Base-by-base conservation (phyloP, 352 stramenopile species). In the Chrysophaeum taylorii region DNA sequence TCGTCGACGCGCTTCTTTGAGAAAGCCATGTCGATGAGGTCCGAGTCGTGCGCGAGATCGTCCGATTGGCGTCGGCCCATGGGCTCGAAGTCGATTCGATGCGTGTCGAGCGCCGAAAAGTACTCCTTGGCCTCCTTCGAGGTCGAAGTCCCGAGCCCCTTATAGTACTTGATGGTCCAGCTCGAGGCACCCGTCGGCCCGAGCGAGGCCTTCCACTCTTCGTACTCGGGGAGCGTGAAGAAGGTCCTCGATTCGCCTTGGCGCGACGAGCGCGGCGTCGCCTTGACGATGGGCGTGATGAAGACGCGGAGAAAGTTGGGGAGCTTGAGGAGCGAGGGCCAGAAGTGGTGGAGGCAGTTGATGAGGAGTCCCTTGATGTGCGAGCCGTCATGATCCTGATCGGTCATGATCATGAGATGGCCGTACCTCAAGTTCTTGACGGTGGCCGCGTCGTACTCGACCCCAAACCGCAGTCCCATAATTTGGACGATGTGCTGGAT, bases 301-400 rank as follows among this genome's bases (percentile, higher is more conserved):
- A 99, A 99, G 71, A 98, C 93, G 73, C 96, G 90, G 14, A 99
- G 80, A 69, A 99, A 99, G 25, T 89, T 88, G 16, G 87, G 83
- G 54, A 92, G 75, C 68, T 97, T 82, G 39, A 99, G 81, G 69
- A 99, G 79, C 14, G 89, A 91, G 0, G 96, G 96, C 94, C 94
- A 98, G 75, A 97, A 98, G 60, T 93, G 85, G 83, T 99, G 94
- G 61, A 99, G 94, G 48, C 98, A 91, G 75, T 99, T 99, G 81
- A 99, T 98, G 0, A 97, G 75, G 31, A 98, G 80, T 0, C 93
- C 96, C 80, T 99, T 99, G 84, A 99, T 99, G 80, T 99, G 96
- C 41, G 86, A 96, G 14, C 96, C 93, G 67, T 97, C 92, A 70
- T 97, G 91, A 81, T 99, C 96, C 84, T 99, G 96, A 85, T 99